Percentiles rank a stretch among this genome's conserved stretches.
phyloP scores from a whole-genome alignment of 805 yeast genomes.

The Candida schatavii region DNA sequence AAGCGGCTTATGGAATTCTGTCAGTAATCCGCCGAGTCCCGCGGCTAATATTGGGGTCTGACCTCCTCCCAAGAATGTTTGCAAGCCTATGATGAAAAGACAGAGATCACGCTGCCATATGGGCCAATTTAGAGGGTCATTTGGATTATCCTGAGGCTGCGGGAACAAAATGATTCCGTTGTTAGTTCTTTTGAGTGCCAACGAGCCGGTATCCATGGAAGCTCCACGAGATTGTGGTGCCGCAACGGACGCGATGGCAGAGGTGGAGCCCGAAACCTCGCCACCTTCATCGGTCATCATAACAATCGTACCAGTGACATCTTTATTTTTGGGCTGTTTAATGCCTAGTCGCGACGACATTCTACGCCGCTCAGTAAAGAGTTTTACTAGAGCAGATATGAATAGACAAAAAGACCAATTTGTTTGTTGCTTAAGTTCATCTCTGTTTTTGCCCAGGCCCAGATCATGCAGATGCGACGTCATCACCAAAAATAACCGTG shows the following conservation, averaged over 20 bases:
- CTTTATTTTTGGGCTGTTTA: conserved; percentile 35
- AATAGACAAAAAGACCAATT: no score
- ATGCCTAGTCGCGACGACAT: conserved; percentile 29
- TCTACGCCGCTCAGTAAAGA: no score
- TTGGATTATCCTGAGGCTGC: conserved; percentile 61
- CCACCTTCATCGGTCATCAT: conserved; percentile 28
- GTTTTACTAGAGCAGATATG: no score
- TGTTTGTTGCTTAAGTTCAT: no score
- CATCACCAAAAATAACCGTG: no score
- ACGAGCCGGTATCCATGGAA: conserved; percentile 8
- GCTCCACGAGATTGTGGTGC: conserved; percentile 3
- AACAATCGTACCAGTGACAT: conserved; percentile 50
- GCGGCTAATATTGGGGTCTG: conserved; percentile 61
- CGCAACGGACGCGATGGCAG: no score
- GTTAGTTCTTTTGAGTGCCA: conserved; percentile 41
- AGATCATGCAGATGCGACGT: no score
- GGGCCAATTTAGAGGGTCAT: conserved; percentile 69
- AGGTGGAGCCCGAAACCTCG: not conserved
- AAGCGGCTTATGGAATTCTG: conserved; percentile 42
- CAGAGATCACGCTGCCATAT: conserved; percentile 56
- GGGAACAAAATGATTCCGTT: conserved; percentile 54
- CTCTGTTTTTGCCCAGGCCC: no score
- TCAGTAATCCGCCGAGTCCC: conserved; percentile 41
- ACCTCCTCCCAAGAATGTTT: conserved; percentile 60
- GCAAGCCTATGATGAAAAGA: conserved; percentile 51